A percentile compares a stretch with the other conserved stretches of the same genome.
Conservation (phyloP, 2,329 filamentous ascomycete species). For the Chalara sp. region DNA sequence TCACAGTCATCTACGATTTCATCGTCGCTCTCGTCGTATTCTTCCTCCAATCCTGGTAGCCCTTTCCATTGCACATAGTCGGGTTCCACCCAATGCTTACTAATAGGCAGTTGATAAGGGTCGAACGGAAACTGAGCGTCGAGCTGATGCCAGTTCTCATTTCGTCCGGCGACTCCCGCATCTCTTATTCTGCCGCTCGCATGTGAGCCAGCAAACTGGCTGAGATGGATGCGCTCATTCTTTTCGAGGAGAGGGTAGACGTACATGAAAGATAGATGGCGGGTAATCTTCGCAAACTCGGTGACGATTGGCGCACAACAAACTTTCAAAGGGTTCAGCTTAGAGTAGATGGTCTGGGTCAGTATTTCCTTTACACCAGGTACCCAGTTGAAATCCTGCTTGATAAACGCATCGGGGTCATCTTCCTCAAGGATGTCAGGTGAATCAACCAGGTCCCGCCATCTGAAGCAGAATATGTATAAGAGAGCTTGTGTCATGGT, state of each 20-base stretch:
- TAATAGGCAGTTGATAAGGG: slow-evolving; percentile 83
- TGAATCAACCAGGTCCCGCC: slow-evolving; percentile 75
- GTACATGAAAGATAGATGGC: slow-evolving; percentile 83
- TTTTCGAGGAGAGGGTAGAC: slow-evolving; percentile 81
- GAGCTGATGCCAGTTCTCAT: slow-evolving; percentile 76
- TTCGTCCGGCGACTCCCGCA: slow-evolving; percentile 42
- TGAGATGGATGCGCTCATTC: slow-evolving; percentile 83
- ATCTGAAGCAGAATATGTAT: slow-evolving; percentile 89
- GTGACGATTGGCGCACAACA: slow-evolving; percentile 85
- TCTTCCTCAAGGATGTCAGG: slow-evolving; percentile 49
- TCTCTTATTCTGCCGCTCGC: slow-evolving; percentile 39
- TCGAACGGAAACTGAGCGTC: slow-evolving; percentile 98
- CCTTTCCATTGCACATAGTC: slow-evolving; percentile 79
- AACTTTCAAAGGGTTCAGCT: slow-evolving; percentile 91
- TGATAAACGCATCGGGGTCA: slow-evolving; percentile 51
- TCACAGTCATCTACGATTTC: slow-evolving; percentile 30
- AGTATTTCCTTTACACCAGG: slow-evolving; percentile 67
- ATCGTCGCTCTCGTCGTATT: slow-evolving; percentile 46
- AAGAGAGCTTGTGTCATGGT: slow-evolving; percentile 62
- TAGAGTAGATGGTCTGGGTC: slow-evolving; percentile 72
- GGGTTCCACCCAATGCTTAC: slow-evolving; percentile 78
- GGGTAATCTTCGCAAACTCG: slow-evolving; percentile 83
- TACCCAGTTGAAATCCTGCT: slow-evolving; percentile 73
- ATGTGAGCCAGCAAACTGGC: slow-evolving; percentile 57
- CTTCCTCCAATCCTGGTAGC: slow-evolving; percentile 61